Conservation (phyloP, 495 filamentous ascomycete genomes). For the Penicillium argentinense region DNA sequence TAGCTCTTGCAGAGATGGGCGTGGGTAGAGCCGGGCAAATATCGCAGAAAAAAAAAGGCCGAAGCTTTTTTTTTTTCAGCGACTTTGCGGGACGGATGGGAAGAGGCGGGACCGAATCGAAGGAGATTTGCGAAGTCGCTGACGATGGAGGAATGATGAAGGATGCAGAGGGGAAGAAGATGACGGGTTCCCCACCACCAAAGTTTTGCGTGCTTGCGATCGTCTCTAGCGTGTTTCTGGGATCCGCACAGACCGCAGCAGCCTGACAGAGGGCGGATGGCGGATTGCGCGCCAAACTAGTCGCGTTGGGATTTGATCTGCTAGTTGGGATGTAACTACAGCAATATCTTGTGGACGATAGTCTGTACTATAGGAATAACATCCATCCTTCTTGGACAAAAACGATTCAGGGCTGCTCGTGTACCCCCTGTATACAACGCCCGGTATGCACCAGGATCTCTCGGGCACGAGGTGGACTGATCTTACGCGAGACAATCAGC, state of each 20-base stretch:
- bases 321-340: neutral
- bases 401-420: too few species aligned
- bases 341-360: neutral
- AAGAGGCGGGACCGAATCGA: neutral
- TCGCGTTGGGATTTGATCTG: too few species aligned
- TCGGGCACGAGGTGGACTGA: constrained; percentile 20
- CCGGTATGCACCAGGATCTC: too few species aligned
- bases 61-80: constrained; percentile 13
- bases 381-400: too few species aligned
- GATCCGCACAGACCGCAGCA: constrained; percentile 22
- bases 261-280: too few species aligned
- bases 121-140: neutral
- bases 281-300: constrained; percentile 1
- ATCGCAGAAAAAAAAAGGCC: constrained; percentile 19
- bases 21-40: constrained; percentile 16
- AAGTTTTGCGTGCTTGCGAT: constrained; percentile 26
- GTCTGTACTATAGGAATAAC: neutral
- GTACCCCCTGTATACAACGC: too few species aligned
- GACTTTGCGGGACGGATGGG: constrained; percentile 9
- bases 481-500: constrained; percentile 22
- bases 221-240: constrained; percentile 20
- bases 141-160: constrained; percentile 2
- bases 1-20: constrained; percentile 6
- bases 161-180: constrained; percentile 24
- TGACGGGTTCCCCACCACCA: constrained; percentile 25